Percentiles rank a stretch among this genome's conserved stretches.
phyloP scores from a whole-genome alignment of 164 flowering plant genomes.

The Magnolia officinalis region DNA sequence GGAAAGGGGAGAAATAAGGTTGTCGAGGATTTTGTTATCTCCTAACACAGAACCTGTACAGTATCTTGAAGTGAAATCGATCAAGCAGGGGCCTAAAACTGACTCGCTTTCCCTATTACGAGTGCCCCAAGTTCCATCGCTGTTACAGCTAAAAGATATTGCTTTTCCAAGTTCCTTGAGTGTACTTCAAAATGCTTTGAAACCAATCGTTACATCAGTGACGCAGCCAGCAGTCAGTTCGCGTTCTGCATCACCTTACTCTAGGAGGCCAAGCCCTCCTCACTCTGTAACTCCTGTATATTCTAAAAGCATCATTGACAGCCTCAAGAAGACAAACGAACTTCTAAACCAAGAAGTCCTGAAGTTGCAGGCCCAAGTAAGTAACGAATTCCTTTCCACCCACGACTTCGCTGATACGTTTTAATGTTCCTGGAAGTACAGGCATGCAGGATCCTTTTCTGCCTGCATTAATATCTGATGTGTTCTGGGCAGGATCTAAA shows the following conservation, averaged over 20 bases:
- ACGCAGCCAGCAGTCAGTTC: slow-evolving; percentile 32
- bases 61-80: slow-evolving; percentile 41
- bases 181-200: slow-evolving; percentile 46
- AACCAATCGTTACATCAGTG: slow-evolving; percentile 30
- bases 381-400: background rate
- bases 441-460: background rate
- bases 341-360: slow-evolving; percentile 62
- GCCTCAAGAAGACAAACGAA: slow-evolving; percentile 69
- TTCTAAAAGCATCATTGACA: slow-evolving; percentile 67
- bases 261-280: slow-evolving; percentile 79
- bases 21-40: slow-evolving; percentile 48
- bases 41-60: slow-evolving; percentile 48
- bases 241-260: slow-evolving; percentile 64
- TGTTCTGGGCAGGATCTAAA: background rate
- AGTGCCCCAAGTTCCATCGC: slow-evolving; percentile 57
- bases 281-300: slow-evolving; percentile 49
- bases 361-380: slow-evolving; percentile 64
- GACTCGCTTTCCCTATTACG: slow-evolving; percentile 32
- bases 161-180: slow-evolving; percentile 53
- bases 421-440: background rate
- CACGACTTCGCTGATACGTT: background rate
- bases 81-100: slow-evolving; percentile 28
- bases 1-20: slow-evolving; percentile 36
- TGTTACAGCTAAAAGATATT: slow-evolving; percentile 52
- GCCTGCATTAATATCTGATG: background rate